Percentiles rank a stretch among this genome's conserved stretches.
phyloP scores from a whole-genome alignment of 2,329 filamentous ascomycete genomes.

The Colletotrichum sp. region DNA sequence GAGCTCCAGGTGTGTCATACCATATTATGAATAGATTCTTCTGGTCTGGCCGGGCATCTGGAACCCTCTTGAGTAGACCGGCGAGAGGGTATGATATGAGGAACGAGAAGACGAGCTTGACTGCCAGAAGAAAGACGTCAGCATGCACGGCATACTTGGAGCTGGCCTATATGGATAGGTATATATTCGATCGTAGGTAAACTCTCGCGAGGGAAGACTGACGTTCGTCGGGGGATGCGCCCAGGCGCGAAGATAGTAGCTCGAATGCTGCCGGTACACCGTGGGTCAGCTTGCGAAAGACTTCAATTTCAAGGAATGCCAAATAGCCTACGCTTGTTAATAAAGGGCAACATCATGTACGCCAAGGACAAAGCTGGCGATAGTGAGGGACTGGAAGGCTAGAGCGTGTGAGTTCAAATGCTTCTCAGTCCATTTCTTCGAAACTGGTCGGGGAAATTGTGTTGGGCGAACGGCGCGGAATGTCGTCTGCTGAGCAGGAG shows the following conservation, averaged over 20 bases:
- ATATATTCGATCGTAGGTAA: conserved; percentile 34
- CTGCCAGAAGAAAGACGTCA: conserved; percentile 47
- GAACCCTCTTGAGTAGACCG: conserved; percentile 85
- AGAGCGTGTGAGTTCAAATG: background rate
- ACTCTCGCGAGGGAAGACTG: conserved; percentile 25
- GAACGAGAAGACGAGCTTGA: conserved; percentile 92
- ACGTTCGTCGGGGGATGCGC: conserved; percentile 52
- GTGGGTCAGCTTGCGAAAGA: background rate
- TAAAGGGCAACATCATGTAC: conserved; percentile 31
- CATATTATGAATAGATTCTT: conserved; percentile 89
- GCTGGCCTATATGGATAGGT: background rate
- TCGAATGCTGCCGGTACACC: conserved; percentile 44
- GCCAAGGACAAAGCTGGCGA: background rate
- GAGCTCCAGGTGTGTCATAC: conserved; percentile 47
- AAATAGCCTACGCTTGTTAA: conserved; percentile 27
- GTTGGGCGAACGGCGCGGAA: background rate
- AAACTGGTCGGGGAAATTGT: background rate
- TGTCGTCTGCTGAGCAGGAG: background rate
- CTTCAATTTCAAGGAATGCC: background rate
- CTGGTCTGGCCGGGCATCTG: conserved; percentile 79
- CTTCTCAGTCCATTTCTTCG: background rate
- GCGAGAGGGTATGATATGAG: conserved; percentile 92
- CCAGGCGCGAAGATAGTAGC: conserved; percentile 43
- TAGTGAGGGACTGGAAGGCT: background rate
- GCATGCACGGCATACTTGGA: background rate